These are phyloP conservation scores for Colletotrichum sp. DNA, from an alignment of 2,329 filamentous ascomycete species.

Conservation along the genomic window DNA sequence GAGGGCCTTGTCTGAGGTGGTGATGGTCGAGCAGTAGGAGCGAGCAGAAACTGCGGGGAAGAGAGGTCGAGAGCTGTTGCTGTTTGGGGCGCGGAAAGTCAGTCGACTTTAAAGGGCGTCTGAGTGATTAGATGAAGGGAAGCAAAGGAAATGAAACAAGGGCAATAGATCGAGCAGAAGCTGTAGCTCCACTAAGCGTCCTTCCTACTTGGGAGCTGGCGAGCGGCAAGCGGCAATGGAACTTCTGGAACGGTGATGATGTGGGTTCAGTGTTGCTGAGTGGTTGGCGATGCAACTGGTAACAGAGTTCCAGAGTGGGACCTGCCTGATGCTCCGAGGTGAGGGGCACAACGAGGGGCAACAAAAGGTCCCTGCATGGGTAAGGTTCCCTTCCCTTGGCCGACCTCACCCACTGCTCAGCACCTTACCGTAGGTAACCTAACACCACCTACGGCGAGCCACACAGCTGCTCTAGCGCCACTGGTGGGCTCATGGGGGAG, in stretches of 20 bases:
- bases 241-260: not conserved
- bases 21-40: conserved; percentile 26
- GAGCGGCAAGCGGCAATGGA: conserved; percentile 12
- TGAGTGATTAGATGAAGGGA: not conserved
- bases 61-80: not conserved
- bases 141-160: not conserved
- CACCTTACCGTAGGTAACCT: not conserved
- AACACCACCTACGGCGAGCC: not conserved
- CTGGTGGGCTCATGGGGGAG: not conserved
- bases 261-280: not conserved
- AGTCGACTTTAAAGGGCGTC: not conserved
- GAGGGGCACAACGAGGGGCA: conserved; percentile 22
- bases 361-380: conserved; percentile 23
- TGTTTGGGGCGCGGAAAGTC: not conserved
- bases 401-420: not conserved
- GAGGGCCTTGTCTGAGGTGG: conserved; percentile 26
- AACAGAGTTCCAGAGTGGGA: conserved; percentile 11
- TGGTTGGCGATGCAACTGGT: not conserved
- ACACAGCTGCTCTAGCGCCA: not conserved
- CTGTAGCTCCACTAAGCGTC: conserved; percentile 11
- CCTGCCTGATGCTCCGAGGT: conserved; percentile 12
- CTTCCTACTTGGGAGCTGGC: conserved; percentile 15
- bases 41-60: conserved; percentile 4
- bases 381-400: conserved; percentile 1
- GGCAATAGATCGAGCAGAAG: not conserved